Conservation (phyloP, 1,284 basidiomycete genomes). For the Tausonia pullulans region DNA sequence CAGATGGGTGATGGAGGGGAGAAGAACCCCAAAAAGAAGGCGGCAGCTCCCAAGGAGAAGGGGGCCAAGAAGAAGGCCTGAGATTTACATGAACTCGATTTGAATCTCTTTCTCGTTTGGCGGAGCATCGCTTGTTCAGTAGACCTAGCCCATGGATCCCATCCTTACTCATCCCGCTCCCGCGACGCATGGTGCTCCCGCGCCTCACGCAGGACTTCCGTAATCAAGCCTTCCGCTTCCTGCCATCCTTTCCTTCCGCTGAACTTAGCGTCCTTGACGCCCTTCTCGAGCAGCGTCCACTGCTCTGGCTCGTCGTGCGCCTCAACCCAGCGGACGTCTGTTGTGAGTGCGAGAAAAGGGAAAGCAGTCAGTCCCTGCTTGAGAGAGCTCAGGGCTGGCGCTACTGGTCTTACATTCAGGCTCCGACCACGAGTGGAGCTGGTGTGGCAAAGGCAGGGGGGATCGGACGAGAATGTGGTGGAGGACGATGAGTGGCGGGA, state of each 20-base stretch:
- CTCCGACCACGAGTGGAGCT: conserved; percentile 80
- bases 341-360: no score
- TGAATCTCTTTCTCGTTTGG: no score
- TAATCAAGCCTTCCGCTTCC: conserved; percentile 3
- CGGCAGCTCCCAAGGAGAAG: no score
- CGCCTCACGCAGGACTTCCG: conserved; percentile 8
- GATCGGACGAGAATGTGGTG: conserved; percentile 89
- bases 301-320: conserved; percentile 63
- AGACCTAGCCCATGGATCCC: neutral
- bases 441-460: conserved; percentile 69
- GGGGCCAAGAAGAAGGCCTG: no score
- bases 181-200: neutral
- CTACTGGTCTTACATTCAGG: conserved; percentile 46
- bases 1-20: no score
- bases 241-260: neutral
- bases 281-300: conserved; percentile 56
- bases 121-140: no score
- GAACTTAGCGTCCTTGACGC: conserved; percentile 57
- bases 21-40: no score
- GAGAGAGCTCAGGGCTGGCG: conserved; percentile 27
- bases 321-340: conserved; percentile 61
- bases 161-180: conserved; percentile 1
- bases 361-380: no score
- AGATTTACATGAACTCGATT: no score
- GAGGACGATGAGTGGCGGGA: conserved; percentile 70